A percentile compares a stretch with the other conserved stretches of the same genome.
Conservation (phyloP, 2,329 filamentous ascomycete species). For the Bipolaris zeicola region DNA sequence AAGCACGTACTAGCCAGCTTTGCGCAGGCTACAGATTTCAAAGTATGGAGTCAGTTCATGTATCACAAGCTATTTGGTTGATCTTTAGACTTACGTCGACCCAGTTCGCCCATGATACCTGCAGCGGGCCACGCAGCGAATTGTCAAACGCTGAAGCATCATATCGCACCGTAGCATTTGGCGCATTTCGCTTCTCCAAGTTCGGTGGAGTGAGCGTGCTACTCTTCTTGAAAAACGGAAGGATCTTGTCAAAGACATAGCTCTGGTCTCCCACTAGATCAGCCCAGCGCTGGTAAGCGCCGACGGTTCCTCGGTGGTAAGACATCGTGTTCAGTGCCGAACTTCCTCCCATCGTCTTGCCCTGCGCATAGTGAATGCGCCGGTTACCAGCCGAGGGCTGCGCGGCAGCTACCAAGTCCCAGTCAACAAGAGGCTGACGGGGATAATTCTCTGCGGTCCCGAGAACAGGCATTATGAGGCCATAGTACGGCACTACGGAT, state of each 20-base stretch:
- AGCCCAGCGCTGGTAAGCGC: conserved; percentile 39
- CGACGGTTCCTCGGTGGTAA: conserved; percentile 32
- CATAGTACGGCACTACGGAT: conserved; percentile 31
- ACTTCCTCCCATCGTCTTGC: conserved; percentile 40
- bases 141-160: conserved; percentile 24
- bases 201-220: conserved; percentile 39
- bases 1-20: conserved; percentile 29
- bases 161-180: conserved; percentile 28
- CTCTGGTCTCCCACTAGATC: conserved; percentile 38
- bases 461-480: conserved; percentile 23
- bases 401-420: conserved; percentile 32
- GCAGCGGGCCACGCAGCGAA: conserved; percentile 23
- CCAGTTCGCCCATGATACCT: conserved; percentile 38
- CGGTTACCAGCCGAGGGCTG: conserved; percentile 25
- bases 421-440: conserved; percentile 33
- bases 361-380: conserved; percentile 41
- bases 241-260: conserved; percentile 35
- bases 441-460: conserved; percentile 25
- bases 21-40: conserved; percentile 16
- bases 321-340: conserved; percentile 35
- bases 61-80: neutral
- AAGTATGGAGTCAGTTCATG: neutral
- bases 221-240: conserved; percentile 38
- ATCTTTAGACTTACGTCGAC: conserved; percentile 11
- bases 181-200: conserved; percentile 20